Conservation (phyloP, 2,329 filamentous ascomycete species). For the Nakataea oryzae region DNA sequence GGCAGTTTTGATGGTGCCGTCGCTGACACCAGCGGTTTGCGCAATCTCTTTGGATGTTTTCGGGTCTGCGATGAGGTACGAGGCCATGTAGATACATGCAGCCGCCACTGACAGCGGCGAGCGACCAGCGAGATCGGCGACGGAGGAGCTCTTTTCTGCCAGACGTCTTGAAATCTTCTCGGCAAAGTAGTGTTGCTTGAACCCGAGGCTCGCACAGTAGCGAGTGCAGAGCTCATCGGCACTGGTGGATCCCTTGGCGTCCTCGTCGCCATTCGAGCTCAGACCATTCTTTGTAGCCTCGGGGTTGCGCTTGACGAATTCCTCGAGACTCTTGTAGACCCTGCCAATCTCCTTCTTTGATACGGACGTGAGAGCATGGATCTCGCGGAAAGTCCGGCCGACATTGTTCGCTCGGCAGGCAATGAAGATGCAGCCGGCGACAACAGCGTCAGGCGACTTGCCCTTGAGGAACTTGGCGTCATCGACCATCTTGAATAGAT, state of each 20-base stretch:
- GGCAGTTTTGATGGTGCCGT: constrained; percentile 91
- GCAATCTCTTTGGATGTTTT: constrained; percentile 83
- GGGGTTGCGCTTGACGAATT: constrained; percentile 57
- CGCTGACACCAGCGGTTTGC: constrained; percentile 75
- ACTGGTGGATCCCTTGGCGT: constrained; percentile 67
- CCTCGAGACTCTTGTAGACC: constrained; percentile 88
- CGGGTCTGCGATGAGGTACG: constrained; percentile 70
- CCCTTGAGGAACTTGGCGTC: constrained; percentile 92
- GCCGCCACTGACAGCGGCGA: constrained; percentile 91
- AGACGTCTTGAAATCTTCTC: constrained; percentile 72
- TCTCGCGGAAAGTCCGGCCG: constrained; percentile 86
- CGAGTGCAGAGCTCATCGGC: constrained; percentile 79
- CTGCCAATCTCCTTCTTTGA: constrained; percentile 95
- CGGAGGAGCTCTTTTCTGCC: constrained; percentile 64
- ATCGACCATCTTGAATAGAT: constrained; percentile 89
- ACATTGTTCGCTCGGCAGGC: constrained; percentile 84
- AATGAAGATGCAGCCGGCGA: constrained; percentile 95
- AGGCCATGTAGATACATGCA: constrained; percentile 94
- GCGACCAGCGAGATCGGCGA: constrained; percentile 78
- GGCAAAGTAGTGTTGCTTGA: constrained; percentile 60
- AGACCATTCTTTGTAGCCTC: constrained; percentile 22
- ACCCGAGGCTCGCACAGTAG: constrained; percentile 75
- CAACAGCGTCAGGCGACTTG: constrained; percentile 86
- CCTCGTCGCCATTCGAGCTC: constrained; percentile 37
- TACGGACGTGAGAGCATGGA: constrained; percentile 86